phyloP scores from a whole-genome alignment of 2,329 filamentous ascomycete genomes.

The Venturia nashicola region DNA sequence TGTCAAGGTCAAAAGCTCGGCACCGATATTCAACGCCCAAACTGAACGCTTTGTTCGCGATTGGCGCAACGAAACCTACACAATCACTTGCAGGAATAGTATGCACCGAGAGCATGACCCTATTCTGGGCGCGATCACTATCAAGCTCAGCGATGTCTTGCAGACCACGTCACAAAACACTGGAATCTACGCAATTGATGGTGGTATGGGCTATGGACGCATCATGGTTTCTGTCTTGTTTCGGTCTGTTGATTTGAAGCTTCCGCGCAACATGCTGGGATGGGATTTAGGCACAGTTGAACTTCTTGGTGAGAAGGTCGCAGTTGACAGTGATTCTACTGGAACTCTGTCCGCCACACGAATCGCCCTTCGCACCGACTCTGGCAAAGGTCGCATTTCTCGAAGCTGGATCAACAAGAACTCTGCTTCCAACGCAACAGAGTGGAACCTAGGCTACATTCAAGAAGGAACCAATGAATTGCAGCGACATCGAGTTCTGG shows the following conservation, averaged over 20 bases:
- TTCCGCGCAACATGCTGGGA: neutral
- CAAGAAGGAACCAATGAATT: neutral
- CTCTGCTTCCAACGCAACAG: neutral
- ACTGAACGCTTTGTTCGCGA: neutral
- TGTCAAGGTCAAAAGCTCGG: neutral
- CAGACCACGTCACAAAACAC: neutral
- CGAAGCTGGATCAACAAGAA: neutral
- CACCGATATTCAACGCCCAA: neutral
- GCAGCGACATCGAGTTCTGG: neutral
- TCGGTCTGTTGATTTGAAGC: neutral
- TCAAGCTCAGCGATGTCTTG: neutral
- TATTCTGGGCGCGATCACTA: neutral
- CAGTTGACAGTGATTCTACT: neutral
- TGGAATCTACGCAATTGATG: neutral
- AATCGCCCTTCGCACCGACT: neutral
- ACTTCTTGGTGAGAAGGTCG: neutral
- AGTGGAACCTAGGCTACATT: neutral
- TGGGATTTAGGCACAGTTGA: neutral
- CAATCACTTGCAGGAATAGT: neutral
- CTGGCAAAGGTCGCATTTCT: neutral
- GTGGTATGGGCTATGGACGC: neutral
- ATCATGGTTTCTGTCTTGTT: conserved; percentile 2
- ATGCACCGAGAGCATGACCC: neutral
- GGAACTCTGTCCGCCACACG: neutral
- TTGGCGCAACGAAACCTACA: neutral